These are phyloP conservation scores for Nematodospora anomalae DNA, from an alignment of 1,139 yeast genomes.

Conservation along the genomic window DNA sequence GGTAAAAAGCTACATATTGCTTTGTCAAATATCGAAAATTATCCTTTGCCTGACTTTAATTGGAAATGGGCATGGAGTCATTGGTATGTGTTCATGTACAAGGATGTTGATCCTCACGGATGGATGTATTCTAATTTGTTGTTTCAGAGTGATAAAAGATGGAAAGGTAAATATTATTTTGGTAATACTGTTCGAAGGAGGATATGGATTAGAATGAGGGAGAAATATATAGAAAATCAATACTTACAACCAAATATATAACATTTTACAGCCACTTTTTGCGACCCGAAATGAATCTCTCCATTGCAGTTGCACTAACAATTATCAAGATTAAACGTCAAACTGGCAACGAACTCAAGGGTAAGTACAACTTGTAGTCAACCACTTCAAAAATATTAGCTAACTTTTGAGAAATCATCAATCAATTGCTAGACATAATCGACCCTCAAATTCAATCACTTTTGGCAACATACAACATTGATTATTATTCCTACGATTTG, in stretches of 20 bases:
- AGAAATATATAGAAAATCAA: slow-evolving; percentile 4
- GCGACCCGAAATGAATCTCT: slow-evolving; percentile 5
- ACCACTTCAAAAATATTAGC: slow-evolving; percentile 1
- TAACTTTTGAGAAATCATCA: slow-evolving; percentile 6
- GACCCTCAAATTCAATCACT: slow-evolving; percentile 8
- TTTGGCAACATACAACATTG: slow-evolving; percentile 9
- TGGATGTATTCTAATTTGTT: slow-evolving; percentile 61
- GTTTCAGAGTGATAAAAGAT: slow-evolving; percentile 43
- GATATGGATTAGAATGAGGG: slow-evolving; percentile 52
- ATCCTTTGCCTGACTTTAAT: slow-evolving; percentile 61
- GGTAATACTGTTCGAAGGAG: slow-evolving; percentile 60
- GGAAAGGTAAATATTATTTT: slow-evolving; percentile 61
- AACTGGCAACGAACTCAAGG: background rate
- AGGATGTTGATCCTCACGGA: slow-evolving; percentile 75
- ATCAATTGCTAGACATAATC: slow-evolving; percentile 8
- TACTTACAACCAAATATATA: slow-evolving; percentile 3
- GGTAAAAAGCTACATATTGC: slow-evolving; percentile 29
- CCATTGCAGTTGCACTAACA: slow-evolving; percentile 17
- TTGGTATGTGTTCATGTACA: slow-evolving; percentile 73
- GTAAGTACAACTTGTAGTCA: background rate
- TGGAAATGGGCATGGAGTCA: slow-evolving; percentile 75
- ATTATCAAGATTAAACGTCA: slow-evolving; percentile 9
- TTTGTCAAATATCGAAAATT: slow-evolving; percentile 37
- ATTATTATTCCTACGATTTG: slow-evolving; percentile 10
- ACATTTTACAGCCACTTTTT: background rate